Base-by-base conservation (phyloP, 2,329 filamentous ascomycete genomes). In the Clathrospora elynae region DNA sequence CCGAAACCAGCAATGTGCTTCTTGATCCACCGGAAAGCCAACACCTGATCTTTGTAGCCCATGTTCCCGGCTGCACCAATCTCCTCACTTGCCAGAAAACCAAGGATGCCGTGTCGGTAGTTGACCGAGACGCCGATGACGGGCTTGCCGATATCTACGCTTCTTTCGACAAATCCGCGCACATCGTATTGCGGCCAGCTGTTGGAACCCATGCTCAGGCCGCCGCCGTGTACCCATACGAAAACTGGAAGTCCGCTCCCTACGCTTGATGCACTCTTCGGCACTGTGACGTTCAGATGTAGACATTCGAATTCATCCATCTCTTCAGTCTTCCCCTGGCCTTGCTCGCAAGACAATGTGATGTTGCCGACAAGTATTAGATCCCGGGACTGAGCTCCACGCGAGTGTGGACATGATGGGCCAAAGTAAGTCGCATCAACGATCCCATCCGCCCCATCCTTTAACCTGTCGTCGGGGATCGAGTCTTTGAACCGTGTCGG, bases 221-320 rank as follows among this genome's bases (percentile, higher is more conserved):
- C 78, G n/a, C 79, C 78, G 1, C 79, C 78, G 44, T 81, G 77
- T 3, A 81, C 71, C 55, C 77, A 79, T 2, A 76, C 68, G 17
- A 81, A 67, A 0, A 81, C 78, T 0, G 78, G 79, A 3, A 80
- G 62, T 18, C 17, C 23, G 28, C 46, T 40, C 14, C 11, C n/a
- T 13, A 11, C 13, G 8, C 11, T 20, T 36, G 25, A 7, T 26
- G 11, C 25, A 26, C 29, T 7, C 13, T 50, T 62, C 0, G 70
- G 70, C 11, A 69, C 61, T 0, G 61, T 69, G 14, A 71, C 55
- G 26, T 60, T 60, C 23, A 67, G 43, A 43, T 68, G 61, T 20
- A 71, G 46, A 42, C 70, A 71, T 10, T 64, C 58, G 19, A 70
- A 61, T 31, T 72, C 70, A 37, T 66, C 54, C 51, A 64, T 61